Conservation (phyloP, 2,329 filamentous ascomycete species). For the Pseudogymnoascus sp. region DNA sequence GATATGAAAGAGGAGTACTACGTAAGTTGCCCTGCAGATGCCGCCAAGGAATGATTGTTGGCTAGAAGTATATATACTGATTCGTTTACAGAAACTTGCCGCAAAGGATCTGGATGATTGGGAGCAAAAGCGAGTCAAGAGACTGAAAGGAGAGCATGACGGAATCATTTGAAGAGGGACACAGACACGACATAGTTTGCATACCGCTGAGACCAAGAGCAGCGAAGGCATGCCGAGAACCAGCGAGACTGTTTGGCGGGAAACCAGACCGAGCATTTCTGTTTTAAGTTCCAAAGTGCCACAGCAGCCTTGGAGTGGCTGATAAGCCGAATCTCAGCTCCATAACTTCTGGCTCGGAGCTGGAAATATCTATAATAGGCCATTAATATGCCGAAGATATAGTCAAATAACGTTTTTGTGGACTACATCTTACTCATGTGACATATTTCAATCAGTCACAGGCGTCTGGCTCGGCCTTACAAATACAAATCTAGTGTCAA, state of each 20-base stretch:
- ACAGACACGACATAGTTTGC: neutral
- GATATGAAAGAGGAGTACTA: constrained; percentile 84
- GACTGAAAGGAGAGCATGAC: constrained; percentile 83
- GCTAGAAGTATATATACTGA: constrained; percentile 13
- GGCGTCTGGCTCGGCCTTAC: neutral
- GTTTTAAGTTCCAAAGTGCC: neutral
- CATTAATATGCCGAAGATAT: constrained; percentile 1
- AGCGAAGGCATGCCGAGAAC: neutral
- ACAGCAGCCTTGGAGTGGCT: neutral
- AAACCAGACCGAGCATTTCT: neutral
- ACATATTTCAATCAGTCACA: neutral
- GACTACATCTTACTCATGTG: neutral
- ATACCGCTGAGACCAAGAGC: neutral
- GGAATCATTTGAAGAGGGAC: constrained; percentile 42
- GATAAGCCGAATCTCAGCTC: neutral
- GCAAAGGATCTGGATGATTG: constrained; percentile 90
- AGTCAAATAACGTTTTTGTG: neutral
- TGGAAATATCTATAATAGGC: neutral
- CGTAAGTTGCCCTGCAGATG: constrained; percentile 43
- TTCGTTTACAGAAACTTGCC: constrained; percentile 55
- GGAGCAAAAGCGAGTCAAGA: constrained; percentile 92
- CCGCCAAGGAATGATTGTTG: neutral
- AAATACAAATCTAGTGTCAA: neutral
- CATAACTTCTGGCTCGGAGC: neutral
- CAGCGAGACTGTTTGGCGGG: neutral